These are phyloP conservation scores for Paramyrothecium roridum DNA, from an alignment of 2,329 filamentous ascomycete genomes.

Conservation along the genomic window DNA sequence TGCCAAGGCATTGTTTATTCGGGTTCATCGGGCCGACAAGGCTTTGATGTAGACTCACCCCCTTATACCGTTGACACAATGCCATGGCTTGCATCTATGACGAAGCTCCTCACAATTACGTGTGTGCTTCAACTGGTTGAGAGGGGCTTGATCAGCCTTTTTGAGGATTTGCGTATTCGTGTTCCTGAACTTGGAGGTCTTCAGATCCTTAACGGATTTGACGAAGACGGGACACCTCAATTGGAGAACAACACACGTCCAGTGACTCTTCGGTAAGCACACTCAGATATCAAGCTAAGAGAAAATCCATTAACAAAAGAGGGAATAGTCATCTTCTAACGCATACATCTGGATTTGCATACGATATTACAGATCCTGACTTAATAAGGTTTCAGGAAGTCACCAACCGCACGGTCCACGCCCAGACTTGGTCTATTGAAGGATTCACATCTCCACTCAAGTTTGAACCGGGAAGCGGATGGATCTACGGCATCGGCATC, in stretches of 20 bases:
- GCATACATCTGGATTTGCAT: conserved; percentile 36
- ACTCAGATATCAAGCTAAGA: neutral
- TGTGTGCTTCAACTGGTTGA: conserved; percentile 28
- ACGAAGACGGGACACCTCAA: conserved; percentile 18
- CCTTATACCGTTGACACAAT: conserved; percentile 22
- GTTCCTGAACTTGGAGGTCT: conserved; percentile 21
- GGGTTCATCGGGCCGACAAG: conserved; percentile 23
- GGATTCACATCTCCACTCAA: conserved; percentile 30
- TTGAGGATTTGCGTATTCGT: conserved; percentile 23
- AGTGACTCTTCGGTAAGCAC: conserved; percentile 24
- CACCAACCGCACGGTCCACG: conserved; percentile 17
- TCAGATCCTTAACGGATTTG: conserved; percentile 21
- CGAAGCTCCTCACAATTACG: conserved; percentile 29
- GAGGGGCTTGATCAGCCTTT: conserved; percentile 18
- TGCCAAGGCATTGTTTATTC: conserved; percentile 21
- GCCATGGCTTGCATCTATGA: conserved; percentile 28
- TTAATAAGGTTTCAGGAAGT: conserved; percentile 26
- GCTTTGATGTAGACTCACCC: conserved; percentile 13
- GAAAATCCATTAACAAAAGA: neutral
- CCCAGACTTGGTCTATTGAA: conserved; percentile 20
- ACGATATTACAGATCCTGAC: conserved; percentile 29
- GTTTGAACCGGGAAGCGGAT: conserved; percentile 34
- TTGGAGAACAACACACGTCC: conserved; percentile 19
- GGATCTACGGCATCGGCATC: conserved; percentile 35
- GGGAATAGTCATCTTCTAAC: conserved; percentile 32